A percentile compares a stretch with the other conserved stretches of the same genome.
Conservation (phyloP, 2,329 filamentous ascomycete genomes). For the Fusarium albosuccineum region DNA sequence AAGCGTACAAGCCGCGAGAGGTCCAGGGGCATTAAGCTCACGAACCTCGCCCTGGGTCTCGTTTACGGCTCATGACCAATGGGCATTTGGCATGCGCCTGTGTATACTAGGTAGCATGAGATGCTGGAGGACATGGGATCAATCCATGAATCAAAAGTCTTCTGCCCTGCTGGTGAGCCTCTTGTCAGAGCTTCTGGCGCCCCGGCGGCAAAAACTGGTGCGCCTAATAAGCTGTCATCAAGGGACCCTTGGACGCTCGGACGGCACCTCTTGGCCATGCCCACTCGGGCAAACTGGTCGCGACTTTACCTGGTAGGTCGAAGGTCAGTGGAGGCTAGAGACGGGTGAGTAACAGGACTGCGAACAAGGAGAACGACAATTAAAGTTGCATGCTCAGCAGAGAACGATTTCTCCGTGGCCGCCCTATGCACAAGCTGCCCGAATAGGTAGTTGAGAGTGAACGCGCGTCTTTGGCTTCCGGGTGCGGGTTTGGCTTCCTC, state of each 20-base stretch:
- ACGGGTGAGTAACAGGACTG: conserved; percentile 11
- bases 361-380: conserved; percentile 8
- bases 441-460: conserved; percentile 1
- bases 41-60: neutral
- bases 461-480: conserved; percentile 10
- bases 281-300: conserved; percentile 42
- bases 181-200: conserved; percentile 17
- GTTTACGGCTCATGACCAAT: conserved; percentile 1
- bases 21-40: conserved; percentile 48
- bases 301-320: conserved; percentile 27
- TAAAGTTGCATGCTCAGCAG: conserved; percentile 4
- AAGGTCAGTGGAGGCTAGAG: conserved; percentile 26
- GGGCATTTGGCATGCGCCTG: neutral
- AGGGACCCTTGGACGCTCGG: conserved; percentile 37
- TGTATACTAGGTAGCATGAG: conserved; percentile 1
- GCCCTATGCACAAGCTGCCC: conserved; percentile 1
- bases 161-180: neutral
- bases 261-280: conserved; percentile 30
- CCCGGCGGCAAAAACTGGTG: conserved; percentile 37
- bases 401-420: conserved; percentile 15
- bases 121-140: conserved; percentile 4
- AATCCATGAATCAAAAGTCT: conserved; percentile 13
- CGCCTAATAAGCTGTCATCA: conserved; percentile 32
- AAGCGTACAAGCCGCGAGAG: conserved; percentile 68
- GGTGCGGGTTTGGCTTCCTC: conserved; percentile 13